phyloP scores from a whole-genome alignment of 2,329 filamentous ascomycete genomes.

The Colletotrichum filicis region DNA sequence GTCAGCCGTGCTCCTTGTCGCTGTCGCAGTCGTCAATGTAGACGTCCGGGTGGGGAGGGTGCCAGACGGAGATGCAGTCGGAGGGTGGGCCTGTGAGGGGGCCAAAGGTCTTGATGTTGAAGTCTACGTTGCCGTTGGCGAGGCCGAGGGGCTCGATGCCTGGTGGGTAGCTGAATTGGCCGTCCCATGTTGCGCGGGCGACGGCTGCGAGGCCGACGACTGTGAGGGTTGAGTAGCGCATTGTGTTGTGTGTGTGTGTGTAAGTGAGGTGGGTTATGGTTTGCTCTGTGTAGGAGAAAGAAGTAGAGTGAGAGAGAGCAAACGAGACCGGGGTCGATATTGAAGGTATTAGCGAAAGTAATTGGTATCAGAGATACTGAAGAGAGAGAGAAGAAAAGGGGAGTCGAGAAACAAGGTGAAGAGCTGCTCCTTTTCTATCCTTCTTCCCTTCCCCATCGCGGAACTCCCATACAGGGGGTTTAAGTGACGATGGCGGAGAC shows the following conservation, averaged over 20 bases:
- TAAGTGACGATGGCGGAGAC: neutral
- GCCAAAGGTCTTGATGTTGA: conserved; percentile 35
- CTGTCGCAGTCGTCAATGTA: conserved; percentile 50
- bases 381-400: conserved; percentile 12
- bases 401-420: neutral
- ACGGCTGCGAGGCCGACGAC: conserved; percentile 35
- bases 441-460: neutral
- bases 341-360: conserved; percentile 37
- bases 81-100: conserved; percentile 39
- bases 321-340: conserved; percentile 11
- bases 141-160: conserved; percentile 35
- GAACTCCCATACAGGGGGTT: neutral
- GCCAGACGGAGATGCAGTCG: conserved; percentile 46
- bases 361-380: conserved; percentile 40
- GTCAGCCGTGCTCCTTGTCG: conserved; percentile 44
- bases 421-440: conserved; percentile 30
- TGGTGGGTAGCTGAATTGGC: conserved; percentile 37
- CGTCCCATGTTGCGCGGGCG: conserved; percentile 33
- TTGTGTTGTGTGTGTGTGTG: conserved; percentile 14
- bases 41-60: conserved; percentile 49
- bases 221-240: conserved; percentile 36
- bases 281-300: neutral
- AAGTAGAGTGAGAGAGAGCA: conserved; percentile 15
- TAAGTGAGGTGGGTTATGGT: neutral
- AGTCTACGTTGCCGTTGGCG: conserved; percentile 19